A percentile compares a stretch with the other conserved stretches of the same genome.
Conservation (phyloP, 805 yeast species). For the Candida multigemmis region DNA sequence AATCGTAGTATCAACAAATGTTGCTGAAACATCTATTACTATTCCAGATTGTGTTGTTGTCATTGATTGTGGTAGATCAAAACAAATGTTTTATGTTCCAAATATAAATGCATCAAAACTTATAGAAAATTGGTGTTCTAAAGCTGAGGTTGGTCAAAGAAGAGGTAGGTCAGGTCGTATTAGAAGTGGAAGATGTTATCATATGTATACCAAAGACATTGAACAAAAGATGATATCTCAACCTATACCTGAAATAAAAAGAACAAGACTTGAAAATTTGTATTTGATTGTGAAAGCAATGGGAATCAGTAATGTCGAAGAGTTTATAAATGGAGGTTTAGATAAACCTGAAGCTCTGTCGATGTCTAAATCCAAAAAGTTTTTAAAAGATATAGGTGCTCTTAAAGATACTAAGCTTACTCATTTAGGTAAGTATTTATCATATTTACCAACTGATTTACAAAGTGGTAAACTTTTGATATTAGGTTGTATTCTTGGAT, state of each 20-base stretch:
- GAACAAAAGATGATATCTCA: conserved; percentile 49
- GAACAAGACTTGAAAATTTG: conserved; percentile 76
- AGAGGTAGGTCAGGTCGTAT: conserved; percentile 99
- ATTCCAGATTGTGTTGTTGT: conserved; percentile 93
- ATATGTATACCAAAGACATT: conserved; percentile 60
- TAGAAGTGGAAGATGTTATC: conserved; percentile 71
- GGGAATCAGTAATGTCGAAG: conserved; percentile 68
- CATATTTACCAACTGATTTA: conserved; percentile 80
- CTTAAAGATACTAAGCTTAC: conserved; percentile 45
- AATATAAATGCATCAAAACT: conserved; percentile 59
- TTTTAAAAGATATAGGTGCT: conserved; percentile 68
- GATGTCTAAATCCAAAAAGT: conserved; percentile 40
- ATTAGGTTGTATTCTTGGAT: conserved; percentile 74
- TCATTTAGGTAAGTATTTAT: conserved; percentile 69
- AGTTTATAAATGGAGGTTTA: conserved; percentile 64
- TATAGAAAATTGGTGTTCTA: conserved; percentile 78
- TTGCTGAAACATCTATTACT: conserved; percentile 96
- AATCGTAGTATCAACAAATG: conserved; percentile 82
- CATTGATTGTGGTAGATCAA: conserved; percentile 80
- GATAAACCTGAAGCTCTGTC: conserved; percentile 66
- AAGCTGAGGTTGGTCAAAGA: conserved; percentile 84
- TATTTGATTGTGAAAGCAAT: conserved; percentile 81
- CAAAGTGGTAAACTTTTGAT: conserved; percentile 77
- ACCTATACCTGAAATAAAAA: conserved; percentile 83
- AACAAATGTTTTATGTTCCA: conserved; percentile 65